A percentile compares a stretch with the other conserved stretches of the same genome.
Evolutionary conservation across 176 grass and related monocot genomes (phyloP).

Genomic region (Oryza australiensis): DNA sequence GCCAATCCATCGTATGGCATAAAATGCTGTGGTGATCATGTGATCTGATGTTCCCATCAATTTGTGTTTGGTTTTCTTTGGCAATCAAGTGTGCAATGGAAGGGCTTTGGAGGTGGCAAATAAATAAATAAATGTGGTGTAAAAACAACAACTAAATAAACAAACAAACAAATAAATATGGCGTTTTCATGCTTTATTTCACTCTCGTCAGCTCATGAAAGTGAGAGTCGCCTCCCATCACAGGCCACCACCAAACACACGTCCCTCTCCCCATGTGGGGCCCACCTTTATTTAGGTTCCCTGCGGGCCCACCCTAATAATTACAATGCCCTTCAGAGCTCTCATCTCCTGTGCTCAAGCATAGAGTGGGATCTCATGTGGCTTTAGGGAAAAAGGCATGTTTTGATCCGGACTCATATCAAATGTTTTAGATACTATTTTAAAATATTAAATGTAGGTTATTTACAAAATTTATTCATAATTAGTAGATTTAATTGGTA

Average conservation of each 20-base stretch:
- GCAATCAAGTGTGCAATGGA: background rate
- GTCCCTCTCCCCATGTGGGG: constrained; percentile 51
- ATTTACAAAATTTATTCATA: too few relatives aligned
- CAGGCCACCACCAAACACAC: constrained; percentile 54
- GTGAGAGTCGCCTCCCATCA: constrained; percentile 64
- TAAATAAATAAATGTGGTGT: background rate
- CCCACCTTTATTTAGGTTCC: constrained; percentile 47
- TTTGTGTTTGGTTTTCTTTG: constrained; percentile 24
- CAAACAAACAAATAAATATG: background rate
- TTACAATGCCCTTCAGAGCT: constrained; percentile 36
- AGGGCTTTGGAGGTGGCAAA: background rate
- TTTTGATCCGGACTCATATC: too few relatives aligned
- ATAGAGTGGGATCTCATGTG: background rate
- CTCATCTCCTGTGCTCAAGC: constrained; percentile 6
- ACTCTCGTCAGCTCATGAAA: constrained; percentile 48
- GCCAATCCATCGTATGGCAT: background rate
- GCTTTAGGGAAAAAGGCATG: background rate
- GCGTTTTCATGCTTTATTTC: constrained; percentile 51
- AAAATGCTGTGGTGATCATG: background rate
- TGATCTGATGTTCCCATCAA: constrained; percentile 29
- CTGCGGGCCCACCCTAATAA: constrained; percentile 67
- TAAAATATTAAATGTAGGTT: too few relatives aligned
- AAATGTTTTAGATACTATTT: too few relatives aligned
- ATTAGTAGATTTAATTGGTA: too few relatives aligned
- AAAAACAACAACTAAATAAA: too few relatives aligned